These are phyloP conservation scores for Cryptosporidium muris DNA, from an alignment of 169 alveolate species.

Conservation along the genomic window DNA sequence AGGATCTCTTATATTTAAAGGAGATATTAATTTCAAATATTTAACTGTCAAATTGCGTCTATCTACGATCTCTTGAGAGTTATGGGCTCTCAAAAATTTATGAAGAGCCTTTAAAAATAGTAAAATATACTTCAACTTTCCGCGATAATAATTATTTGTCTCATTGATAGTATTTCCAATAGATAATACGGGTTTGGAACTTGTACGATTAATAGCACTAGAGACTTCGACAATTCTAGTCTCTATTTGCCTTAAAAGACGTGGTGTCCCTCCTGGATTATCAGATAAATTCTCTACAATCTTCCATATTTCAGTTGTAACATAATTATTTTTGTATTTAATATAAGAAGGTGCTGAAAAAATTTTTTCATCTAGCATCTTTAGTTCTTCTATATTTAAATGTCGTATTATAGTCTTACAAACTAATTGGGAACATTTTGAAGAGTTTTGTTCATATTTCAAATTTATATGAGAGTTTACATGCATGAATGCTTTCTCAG, in stretches of 20 bases:
- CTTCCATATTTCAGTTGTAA: constrained; percentile 24
- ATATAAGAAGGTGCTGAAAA: not conserved
- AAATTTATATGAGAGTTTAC: too few species aligned
- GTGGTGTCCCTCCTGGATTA: constrained; percentile 33
- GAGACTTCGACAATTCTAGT: constrained; percentile 8
- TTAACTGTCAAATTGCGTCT: constrained; percentile 2
- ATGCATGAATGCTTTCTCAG: too few species aligned
- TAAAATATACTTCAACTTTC: constrained; percentile 7
- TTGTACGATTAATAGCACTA: constrained; percentile 9
- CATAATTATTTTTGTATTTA: not conserved
- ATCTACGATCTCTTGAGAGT: constrained; percentile 5
- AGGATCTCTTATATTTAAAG: constrained; percentile 2
- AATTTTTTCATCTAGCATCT: constrained; percentile 2
- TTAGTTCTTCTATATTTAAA: constrained; percentile 15
- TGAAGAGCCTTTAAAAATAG: constrained; percentile 10
- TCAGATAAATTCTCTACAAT: constrained; percentile 52
- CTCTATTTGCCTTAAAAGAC: constrained; percentile 19
- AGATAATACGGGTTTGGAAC: constrained; percentile 20
- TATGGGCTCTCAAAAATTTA: constrained; percentile 5
- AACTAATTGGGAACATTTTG: constrained; percentile 1
- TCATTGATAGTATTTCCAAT: constrained; percentile 22
- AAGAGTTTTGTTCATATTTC: too few species aligned
- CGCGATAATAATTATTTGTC: constrained; percentile 8
- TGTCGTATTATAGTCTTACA: constrained; percentile 33
- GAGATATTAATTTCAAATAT: constrained; percentile 17